A percentile compares a stretch with the other conserved stretches of the same genome.
phyloP scores from a whole-genome alignment of 2,329 filamentous ascomycete genomes.

The Aspergillus puulaauensis region DNA sequence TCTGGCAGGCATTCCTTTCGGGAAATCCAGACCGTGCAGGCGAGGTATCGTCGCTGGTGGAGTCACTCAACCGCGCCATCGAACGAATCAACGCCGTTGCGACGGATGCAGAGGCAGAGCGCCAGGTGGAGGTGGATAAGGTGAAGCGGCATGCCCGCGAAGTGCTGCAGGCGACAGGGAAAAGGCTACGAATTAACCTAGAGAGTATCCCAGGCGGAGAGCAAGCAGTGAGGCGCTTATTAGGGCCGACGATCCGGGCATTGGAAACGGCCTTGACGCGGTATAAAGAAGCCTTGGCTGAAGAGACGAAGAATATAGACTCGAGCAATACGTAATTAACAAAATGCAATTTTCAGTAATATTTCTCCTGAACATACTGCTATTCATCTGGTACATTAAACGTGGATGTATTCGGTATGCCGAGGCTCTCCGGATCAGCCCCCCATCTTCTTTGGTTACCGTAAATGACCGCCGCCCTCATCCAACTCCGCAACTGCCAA shows the following conservation, averaged over 20 bases:
- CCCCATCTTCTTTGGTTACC: neutral
- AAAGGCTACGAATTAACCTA: conserved; percentile 69
- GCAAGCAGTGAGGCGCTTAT: conserved; percentile 71
- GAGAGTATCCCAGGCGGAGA: conserved; percentile 69
- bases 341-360: neutral
- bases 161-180: conserved; percentile 69
- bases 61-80: conserved; percentile 75
- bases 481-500: conserved; percentile 18
- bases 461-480: neutral
- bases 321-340: conserved; percentile 9
- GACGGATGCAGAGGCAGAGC: conserved; percentile 73
- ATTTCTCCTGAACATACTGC: neutral
- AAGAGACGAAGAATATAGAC: conserved; percentile 50
- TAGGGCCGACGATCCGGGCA: conserved; percentile 71
- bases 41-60: conserved; percentile 78
- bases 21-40: conserved; percentile 77
- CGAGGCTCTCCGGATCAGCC: conserved; percentile 43
- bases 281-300: conserved; percentile 68
- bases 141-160: conserved; percentile 70
- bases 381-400: neutral
- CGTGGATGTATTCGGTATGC: conserved; percentile 25
- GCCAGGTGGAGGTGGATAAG: conserved; percentile 64
- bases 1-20: conserved; percentile 89
- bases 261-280: conserved; percentile 68
- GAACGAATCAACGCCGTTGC: conserved; percentile 79